These are phyloP conservation scores for Lanmaoa rubissima DNA, from an alignment of 768 basidiomycete species.

Conservation along the genomic window DNA sequence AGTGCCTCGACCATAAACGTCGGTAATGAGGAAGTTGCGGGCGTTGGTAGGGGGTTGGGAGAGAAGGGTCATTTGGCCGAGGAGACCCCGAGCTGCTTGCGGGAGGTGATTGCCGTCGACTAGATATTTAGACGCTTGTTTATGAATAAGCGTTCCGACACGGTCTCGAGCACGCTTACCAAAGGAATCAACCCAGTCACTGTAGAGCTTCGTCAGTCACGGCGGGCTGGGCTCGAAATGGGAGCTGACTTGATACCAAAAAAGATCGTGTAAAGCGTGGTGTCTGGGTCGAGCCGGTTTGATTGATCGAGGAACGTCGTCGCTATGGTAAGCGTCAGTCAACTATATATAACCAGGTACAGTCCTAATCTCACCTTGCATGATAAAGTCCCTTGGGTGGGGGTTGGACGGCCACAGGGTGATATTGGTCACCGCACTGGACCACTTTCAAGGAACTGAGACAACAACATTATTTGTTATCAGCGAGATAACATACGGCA, in stretches of 20 bases:
- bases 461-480: not conserved
- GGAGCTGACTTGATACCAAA: conserved; percentile 52
- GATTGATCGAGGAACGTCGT: conserved; percentile 43
- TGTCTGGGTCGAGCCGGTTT: conserved; percentile 42
- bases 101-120: conserved; percentile 48
- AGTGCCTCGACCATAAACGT: conserved; percentile 49
- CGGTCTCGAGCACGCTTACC: conserved; percentile 24
- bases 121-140: conserved; percentile 7
- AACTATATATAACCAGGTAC: not conserved
- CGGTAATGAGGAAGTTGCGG: conserved; percentile 47
- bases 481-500: conserved; percentile 36
- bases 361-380: conserved; percentile 37
- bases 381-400: conserved; percentile 45
- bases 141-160: not conserved
- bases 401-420: conserved; percentile 52
- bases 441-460: conserved; percentile 22
- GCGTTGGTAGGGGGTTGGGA: conserved; percentile 50
- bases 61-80: conserved; percentile 46
- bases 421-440: conserved; percentile 46
- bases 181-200: conserved; percentile 44
- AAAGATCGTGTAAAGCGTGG: conserved; percentile 51
- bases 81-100: conserved; percentile 42
- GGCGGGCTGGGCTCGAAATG: not conserved
- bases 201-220: conserved; percentile 18
- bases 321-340: conserved; percentile 28